A percentile compares a stretch with the other conserved stretches of the same genome.
Evolutionary conservation across 108 stramenopile species (phyloP).

Genomic region (Chaetoceros muelleri): DNA sequence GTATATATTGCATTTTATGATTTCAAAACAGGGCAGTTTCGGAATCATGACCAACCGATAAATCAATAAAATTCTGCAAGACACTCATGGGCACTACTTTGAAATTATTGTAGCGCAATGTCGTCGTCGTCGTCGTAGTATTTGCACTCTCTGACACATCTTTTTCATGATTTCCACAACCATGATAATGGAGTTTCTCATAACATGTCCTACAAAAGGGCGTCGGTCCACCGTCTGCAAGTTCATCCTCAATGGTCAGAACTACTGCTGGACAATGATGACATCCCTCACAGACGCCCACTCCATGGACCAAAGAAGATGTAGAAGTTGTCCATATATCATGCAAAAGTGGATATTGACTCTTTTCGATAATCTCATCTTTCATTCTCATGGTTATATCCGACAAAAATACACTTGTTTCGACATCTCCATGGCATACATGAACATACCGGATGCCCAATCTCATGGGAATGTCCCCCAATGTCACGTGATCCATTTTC

Average conservation of each 20-base stretch:
- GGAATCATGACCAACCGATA: too few relatives aligned
- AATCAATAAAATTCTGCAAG: background rate
- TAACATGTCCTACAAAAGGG: conserved; percentile 25
- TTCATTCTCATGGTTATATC: conserved; percentile 13
- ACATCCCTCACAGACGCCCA: conserved; percentile 30
- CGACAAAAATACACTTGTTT: conserved; percentile 20
- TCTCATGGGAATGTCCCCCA: conserved; percentile 47
- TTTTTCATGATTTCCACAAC: too few relatives aligned
- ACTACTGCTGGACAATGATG: conserved; percentile 12
- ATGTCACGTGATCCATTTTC: conserved; percentile 32
- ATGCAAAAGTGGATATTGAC: conserved; percentile 33
- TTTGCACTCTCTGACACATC: too few relatives aligned
- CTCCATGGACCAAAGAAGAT: background rate
- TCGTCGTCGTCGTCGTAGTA: background rate
- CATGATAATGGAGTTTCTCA: conserved; percentile 1
- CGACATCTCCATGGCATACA: conserved; percentile 43
- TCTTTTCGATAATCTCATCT: background rate
- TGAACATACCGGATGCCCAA: conserved; percentile 66
- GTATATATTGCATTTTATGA: too few relatives aligned
- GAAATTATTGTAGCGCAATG: background rate
- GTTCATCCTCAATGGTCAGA: conserved; percentile 9
- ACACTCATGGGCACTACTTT: background rate
- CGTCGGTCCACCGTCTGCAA: conserved; percentile 9
- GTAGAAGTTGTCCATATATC: conserved; percentile 31
- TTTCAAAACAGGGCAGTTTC: too few relatives aligned